Evolutionary conservation across 2,329 filamentous ascomycete genomes (phyloP).

Genomic region (Chrysoporthe austroafricana): DNA sequence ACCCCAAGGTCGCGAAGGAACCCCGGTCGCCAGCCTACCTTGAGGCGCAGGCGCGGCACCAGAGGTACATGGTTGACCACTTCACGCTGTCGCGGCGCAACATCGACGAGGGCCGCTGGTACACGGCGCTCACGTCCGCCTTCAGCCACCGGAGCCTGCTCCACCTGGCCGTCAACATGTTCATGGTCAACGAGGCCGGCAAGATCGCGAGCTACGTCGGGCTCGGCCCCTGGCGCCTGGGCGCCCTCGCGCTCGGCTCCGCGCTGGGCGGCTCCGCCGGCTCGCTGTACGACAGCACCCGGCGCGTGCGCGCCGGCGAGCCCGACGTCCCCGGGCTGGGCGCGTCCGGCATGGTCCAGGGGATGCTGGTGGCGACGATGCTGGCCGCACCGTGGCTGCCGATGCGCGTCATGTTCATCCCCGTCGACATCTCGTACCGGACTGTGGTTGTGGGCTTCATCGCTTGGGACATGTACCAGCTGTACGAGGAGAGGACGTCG

Average conservation of each 20-base stretch:
- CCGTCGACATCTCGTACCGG: conserved; percentile 30
- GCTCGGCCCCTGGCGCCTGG: conserved; percentile 25
- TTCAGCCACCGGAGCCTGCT: conserved; percentile 30
- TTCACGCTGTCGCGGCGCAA: conserved; percentile 32
- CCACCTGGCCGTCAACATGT: conserved; percentile 34
- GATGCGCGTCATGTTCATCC: conserved; percentile 31
- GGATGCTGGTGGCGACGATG: conserved; percentile 31
- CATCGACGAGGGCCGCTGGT: conserved; percentile 32
- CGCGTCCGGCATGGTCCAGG: conserved; percentile 34
- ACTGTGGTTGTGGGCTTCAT: conserved; percentile 28
- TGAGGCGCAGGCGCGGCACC: not conserved
- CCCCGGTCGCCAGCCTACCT: conserved; percentile 3
- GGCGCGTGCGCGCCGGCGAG: conserved; percentile 19
- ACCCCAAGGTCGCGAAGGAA: not conserved
- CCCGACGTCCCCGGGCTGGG: conserved; percentile 28
- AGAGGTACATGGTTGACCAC: conserved; percentile 30
- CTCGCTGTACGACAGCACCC: conserved; percentile 26
- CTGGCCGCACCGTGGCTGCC: conserved; percentile 27
- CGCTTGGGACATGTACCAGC: conserved; percentile 31
- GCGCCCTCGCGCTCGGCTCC: conserved; percentile 30
- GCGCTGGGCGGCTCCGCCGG: conserved; percentile 30
- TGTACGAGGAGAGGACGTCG: conserved; percentile 20
- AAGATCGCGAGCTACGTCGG: conserved; percentile 27
- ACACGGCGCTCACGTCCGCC: conserved; percentile 32
- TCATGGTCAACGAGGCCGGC: conserved; percentile 27